phyloP scores from a whole-genome alignment of 495 filamentous ascomycete species.

The Gamarada debralockiae region DNA sequence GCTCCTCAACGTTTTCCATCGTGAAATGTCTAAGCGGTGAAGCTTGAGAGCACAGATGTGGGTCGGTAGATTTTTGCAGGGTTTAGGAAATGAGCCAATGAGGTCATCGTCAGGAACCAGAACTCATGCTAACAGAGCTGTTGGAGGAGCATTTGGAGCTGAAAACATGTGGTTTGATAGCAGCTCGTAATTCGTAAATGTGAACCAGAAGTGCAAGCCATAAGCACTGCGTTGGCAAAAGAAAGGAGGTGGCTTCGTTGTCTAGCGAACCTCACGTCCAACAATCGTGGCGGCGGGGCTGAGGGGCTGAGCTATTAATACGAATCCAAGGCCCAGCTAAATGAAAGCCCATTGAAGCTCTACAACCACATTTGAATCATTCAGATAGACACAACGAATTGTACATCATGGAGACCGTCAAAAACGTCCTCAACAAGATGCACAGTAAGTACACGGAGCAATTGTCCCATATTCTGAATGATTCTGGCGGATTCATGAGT shows the following conservation, averaged over 20 bases:
- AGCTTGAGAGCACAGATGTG: neutral
- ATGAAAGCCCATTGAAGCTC: constrained; percentile 7
- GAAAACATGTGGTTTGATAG: constrained; percentile 1
- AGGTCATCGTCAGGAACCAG: neutral
- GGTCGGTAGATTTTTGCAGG: too few species aligned
- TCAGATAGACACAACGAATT: neutral
- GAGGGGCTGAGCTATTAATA: constrained; percentile 18
- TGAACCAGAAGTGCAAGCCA: neutral
- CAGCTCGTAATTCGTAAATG: neutral
- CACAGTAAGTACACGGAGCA: constrained; percentile 4
- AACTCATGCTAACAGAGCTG: neutral
- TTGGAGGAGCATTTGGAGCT: too few species aligned
- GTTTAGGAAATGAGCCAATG: too few species aligned
- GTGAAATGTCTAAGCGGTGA: neutral
- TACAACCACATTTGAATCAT: neutral
- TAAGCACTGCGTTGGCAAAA: neutral
- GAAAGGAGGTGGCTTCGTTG: constrained; percentile 19
- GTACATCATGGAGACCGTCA: constrained; percentile 31
- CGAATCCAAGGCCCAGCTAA: neutral
- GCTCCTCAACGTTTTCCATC: constrained; percentile 1
- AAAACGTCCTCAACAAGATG: constrained; percentile 50
- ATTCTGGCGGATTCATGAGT: too few species aligned
- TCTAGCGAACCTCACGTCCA: constrained; percentile 3
- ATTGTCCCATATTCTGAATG: too few species aligned
- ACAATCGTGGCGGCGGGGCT: constrained; percentile 5